phyloP scores from a whole-genome alignment of 139 green algal species.

The Yamagishiella unicocca region DNA sequence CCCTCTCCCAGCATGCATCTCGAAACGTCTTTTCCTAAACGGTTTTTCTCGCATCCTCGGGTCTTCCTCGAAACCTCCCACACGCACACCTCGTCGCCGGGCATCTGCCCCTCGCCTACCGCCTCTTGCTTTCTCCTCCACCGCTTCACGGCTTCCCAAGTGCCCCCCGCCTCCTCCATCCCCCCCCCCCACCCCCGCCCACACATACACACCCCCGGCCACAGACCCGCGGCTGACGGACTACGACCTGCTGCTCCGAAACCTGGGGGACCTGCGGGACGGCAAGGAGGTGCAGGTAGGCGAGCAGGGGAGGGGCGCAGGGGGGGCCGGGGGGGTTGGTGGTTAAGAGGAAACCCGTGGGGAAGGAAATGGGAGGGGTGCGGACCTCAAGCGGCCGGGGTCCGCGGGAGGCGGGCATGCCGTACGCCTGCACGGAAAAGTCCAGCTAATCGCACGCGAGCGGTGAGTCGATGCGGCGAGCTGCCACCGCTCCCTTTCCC shows the following conservation, averaged over 20 bases:
- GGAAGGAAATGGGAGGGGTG: background rate
- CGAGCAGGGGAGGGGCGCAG: background rate
- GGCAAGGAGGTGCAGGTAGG: conserved; percentile 78
- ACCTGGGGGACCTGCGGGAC: conserved; percentile 85
- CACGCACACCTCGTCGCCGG: too few species aligned
- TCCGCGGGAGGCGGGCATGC: background rate
- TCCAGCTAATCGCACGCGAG: too few species aligned
- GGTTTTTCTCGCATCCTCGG: too few species aligned
- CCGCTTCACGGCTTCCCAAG: background rate
- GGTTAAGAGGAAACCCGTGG: background rate
- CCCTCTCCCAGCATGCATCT: too few species aligned
- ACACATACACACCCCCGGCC: background rate
- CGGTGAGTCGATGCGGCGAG: too few species aligned
- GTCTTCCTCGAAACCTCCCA: too few species aligned
- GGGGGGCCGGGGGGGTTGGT: background rate
- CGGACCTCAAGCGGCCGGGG: background rate
- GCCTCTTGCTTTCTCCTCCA: background rate
- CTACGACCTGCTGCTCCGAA: conserved; percentile 92
- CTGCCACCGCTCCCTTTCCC: too few species aligned
- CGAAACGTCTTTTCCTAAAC: too few species aligned
- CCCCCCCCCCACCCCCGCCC: background rate
- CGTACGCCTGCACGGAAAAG: too few species aligned
- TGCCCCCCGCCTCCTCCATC: background rate
- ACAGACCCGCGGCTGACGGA: conserved; percentile 95
- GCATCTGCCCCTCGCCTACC: too few species aligned